These are phyloP conservation scores for Fusarium pseudoanthophilum DNA, from an alignment of 2,329 filamentous ascomycete species.

Conservation along the genomic window DNA sequence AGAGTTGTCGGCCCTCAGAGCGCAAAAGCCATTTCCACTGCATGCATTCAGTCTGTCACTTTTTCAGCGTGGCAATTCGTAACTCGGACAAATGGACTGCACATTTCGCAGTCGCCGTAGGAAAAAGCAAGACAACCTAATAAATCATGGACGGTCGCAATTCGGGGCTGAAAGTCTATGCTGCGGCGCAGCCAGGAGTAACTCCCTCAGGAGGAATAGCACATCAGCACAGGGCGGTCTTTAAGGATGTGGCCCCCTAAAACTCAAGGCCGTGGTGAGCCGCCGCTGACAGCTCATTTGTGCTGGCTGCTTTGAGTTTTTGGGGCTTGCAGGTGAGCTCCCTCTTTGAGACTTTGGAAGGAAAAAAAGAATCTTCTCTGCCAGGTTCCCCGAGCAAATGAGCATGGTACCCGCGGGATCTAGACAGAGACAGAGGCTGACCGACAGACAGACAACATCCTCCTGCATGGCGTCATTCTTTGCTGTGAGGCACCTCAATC, in stretches of 20 bases:
- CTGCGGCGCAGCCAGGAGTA: slow-evolving; percentile 19
- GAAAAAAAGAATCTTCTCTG: slow-evolving; percentile 36
- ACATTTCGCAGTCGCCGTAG: slow-evolving; percentile 2
- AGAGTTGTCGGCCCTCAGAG: not conserved
- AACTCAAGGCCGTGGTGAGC: slow-evolving; percentile 4
- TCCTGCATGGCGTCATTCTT: slow-evolving; percentile 25
- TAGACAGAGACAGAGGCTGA: not conserved
- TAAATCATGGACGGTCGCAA: not conserved
- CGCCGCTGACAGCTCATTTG: slow-evolving; percentile 22
- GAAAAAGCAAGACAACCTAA: slow-evolving; percentile 18
- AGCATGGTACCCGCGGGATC: not conserved
- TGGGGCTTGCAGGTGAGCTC: slow-evolving; percentile 27
- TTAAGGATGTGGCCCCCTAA: slow-evolving; percentile 8
- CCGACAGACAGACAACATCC: slow-evolving; percentile 1
- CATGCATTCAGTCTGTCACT: not conserved
- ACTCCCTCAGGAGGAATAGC: not conserved
- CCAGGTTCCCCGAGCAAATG: slow-evolving; percentile 13
- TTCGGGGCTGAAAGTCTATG: slow-evolving; percentile 19
- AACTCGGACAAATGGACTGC: not conserved
- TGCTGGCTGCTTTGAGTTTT: slow-evolving; percentile 20
- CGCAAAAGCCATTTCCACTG: not conserved
- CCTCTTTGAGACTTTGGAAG: slow-evolving; percentile 24
- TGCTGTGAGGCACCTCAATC: not conserved
- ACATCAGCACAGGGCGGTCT: not conserved
- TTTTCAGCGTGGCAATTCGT: not conserved